phyloP scores from a whole-genome alignment of 1,284 basidiomycete species.

The Neonothopanus nambi region DNA sequence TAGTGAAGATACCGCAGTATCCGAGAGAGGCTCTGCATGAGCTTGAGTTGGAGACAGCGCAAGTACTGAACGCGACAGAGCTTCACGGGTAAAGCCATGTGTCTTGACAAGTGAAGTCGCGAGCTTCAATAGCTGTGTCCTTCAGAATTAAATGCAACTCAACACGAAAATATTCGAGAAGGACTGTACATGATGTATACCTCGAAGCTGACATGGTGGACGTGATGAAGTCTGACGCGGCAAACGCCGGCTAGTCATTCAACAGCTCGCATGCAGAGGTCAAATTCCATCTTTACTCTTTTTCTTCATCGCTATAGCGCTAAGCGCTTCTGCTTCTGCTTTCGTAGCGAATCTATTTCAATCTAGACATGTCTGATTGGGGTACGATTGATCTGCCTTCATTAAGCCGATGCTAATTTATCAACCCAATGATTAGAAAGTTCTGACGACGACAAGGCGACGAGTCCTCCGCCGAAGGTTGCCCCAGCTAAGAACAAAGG shows the following conservation, averaged over 20 bases:
- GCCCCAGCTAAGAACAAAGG: constrained; percentile 49
- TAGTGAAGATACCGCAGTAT: constrained; percentile 67
- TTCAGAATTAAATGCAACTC: constrained; percentile 12
- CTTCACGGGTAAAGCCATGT: constrained; percentile 71
- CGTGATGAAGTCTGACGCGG: neutral
- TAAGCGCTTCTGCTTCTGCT: neutral
- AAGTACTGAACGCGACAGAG: constrained; percentile 68
- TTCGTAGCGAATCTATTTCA: neutral
- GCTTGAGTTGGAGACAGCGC: constrained; percentile 38
- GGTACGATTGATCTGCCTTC: constrained; percentile 14
- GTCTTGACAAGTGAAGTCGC: constrained; percentile 61
- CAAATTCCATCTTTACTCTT: neutral
- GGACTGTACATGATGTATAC: neutral
- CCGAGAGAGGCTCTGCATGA: constrained; percentile 58
- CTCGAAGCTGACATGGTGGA: constrained; percentile 7
- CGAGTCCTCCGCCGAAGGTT: constrained; percentile 40
- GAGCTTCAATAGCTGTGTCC: constrained; percentile 50
- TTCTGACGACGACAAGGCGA: constrained; percentile 48
- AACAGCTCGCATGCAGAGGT: neutral
- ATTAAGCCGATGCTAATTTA: neutral
- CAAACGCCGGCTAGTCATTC: neutral
- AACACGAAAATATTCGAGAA: neutral
- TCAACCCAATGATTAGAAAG: constrained; percentile 30
- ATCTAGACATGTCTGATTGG: constrained; percentile 34
- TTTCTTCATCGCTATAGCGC: neutral